Conservation (phyloP, 768 basidiomycete species). For the Phaeotremella skinneri region DNA sequence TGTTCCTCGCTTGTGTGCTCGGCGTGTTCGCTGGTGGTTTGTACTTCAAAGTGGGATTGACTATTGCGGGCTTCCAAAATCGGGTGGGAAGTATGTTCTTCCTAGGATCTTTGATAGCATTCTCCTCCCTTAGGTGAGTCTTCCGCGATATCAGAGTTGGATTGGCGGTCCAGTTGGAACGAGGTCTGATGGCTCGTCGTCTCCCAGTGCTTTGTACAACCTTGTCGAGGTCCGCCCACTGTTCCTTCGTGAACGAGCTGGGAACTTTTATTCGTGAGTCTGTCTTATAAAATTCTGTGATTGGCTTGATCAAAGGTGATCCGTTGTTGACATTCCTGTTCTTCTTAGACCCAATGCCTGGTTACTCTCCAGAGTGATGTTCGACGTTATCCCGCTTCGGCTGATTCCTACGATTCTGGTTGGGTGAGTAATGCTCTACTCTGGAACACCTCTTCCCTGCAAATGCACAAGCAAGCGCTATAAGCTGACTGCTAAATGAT, state of each 20-base stretch:
- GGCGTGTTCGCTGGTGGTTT: constrained; percentile 88
- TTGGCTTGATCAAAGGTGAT: neutral
- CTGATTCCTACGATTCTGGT: constrained; percentile 86
- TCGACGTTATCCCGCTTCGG: constrained; percentile 84
- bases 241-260: constrained; percentile 85
- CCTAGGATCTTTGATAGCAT: constrained; percentile 85
- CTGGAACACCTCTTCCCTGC: neutral
- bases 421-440: constrained; percentile 45
- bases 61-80: constrained; percentile 85
- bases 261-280: constrained; percentile 74
- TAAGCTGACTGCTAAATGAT: no score
- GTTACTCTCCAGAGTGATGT: constrained; percentile 81
- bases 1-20: constrained; percentile 65
- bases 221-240: constrained; percentile 77
- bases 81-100: constrained; percentile 94
- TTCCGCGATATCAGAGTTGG: neutral
- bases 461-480: no score
- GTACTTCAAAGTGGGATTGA: constrained; percentile 74
- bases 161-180: neutral
- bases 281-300: neutral
- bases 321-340: no score
- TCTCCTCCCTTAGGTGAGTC: constrained; percentile 67
- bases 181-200: neutral
- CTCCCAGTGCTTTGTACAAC: constrained; percentile 71
- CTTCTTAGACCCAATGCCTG: constrained; percentile 73